Evolutionary conservation across 208 protist genomes (phyloP), one percentile per base, ranked within the genome.

Genomic region (Wallacemonas sp.): DNA sequence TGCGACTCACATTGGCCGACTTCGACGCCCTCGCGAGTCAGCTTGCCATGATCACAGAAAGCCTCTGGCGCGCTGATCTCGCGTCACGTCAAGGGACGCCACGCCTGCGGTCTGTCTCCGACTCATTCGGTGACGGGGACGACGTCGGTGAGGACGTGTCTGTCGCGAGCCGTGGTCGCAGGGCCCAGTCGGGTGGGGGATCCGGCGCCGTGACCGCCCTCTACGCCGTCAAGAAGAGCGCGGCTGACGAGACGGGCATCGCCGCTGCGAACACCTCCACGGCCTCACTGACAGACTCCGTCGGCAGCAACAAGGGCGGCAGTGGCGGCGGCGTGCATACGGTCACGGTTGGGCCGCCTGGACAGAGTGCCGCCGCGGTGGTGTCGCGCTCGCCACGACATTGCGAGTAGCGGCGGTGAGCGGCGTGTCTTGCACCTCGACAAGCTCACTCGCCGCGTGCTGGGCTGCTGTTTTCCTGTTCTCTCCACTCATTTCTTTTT

Each of bases 41-140:
- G 4, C 52, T 58, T 6, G 52, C 52, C 30, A 39, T 21, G 52
- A 29, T 58, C 5, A 58, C 52, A 14, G 52, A 58, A 21, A 58
- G 5, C 30, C 52, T 58, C 29, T 58, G 52, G 52, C 26, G 30
- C 4, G 52, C 52, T 2, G 52, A 58, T 4, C 52, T 33, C 4
- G 52, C 52, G 5, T 58, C 52, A 3, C 52, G 32, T 2, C 52
- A 58, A 21, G 52, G 52, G 12, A 39, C 52, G 16, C 52, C 52
- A 16, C 0, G 52, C 6, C 36, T 43, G 17, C 4, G 16, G 17
- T 58, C 52, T 5, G 4, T 33, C 16, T 41, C 52, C 12, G 30
- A 24, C 32, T 58, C 52, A 8, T 14, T 39, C n/a, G 44, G 44
- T 6, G 12, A 23, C 19, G 47, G 17, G n/a, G 47, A 24, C 47